Evolutionary conservation across 2,329 filamentous ascomycete species (phyloP), one percentile per base, ranked within the genome.

Genomic region (Aschersonia sp.): DNA sequence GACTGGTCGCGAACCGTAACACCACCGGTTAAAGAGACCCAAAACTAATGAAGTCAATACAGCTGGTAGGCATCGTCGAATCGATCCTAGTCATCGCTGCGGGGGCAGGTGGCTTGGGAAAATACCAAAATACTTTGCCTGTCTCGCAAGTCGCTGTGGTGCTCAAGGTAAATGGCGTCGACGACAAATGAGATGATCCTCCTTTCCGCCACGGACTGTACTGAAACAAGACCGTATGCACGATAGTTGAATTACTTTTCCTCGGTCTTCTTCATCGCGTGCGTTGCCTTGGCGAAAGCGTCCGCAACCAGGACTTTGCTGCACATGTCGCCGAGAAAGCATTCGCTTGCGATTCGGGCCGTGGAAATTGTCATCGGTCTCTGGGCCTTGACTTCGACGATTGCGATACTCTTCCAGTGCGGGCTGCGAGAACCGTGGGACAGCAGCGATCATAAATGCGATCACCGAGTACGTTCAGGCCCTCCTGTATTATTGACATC

Each of bases 281-380:
- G 30, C 5, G n/a, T 55, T n/a, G 30, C 47, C 30, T 40, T 53
- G 12, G 45, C 52, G 43, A 56, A 56, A 42, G 38, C 54, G 9
- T 56, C 53, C 9, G 51, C 53, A 20, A 55, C 53, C 10, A 50
- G 50, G 29, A 53, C 53, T 9, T 50, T 56, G 38, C 47, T 46
- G 47, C 41, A 41, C 40, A 55, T 56, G 53, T 52, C 54, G 28
- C 51, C 54, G 9, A 44, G 42, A 42, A 41, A 53, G 31, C 52
- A 49, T n/a, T 46, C 43, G 42, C 40, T 38, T 4, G 28, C 43
- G 9, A 46, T 55, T 35, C 42, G 31, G 28, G 47, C 41, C 3
- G 51, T 50, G 28, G 52, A 54, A 47, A 51, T 31, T 6, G 9
- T 50, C 30, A 51, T 53, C 29, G 30, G 46, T 29, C 20, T 45